phyloP scores from a whole-genome alignment of 1,139 yeast genomes.

The Taphrina betulina region DNA sequence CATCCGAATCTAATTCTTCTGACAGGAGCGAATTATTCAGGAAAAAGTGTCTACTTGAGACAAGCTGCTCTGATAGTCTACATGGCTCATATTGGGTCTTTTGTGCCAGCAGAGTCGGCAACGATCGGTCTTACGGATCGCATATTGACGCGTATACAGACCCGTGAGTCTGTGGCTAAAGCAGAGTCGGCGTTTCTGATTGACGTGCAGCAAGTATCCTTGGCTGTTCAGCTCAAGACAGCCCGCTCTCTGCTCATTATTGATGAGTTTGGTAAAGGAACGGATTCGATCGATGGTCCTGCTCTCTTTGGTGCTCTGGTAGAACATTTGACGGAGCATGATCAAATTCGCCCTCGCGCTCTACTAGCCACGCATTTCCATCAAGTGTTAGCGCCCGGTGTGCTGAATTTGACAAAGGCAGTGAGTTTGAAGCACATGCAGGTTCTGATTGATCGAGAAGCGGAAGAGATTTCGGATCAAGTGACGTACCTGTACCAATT shows the following conservation, averaged over 20 bases:
- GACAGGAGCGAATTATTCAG: conserved; percentile 99
- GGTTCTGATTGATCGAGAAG: conserved; percentile 36
- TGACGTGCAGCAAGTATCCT: conserved; percentile 94
- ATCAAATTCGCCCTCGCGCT: conserved; percentile 41
- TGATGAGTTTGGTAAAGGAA: conserved; percentile 95
- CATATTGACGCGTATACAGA: conserved; percentile 75
- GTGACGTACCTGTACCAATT: conserved; percentile 39
- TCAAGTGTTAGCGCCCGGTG: conserved; percentile 39
- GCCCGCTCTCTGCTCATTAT: conserved; percentile 80
- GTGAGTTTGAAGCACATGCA: conserved; percentile 39
- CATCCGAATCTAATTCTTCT: conserved; percentile 71
- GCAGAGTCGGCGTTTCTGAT: conserved; percentile 73
- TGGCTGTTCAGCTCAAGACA: conserved; percentile 83
- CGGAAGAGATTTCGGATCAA: conserved; percentile 9
- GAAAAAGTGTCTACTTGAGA: conserved; percentile 90
- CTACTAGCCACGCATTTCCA: conserved; percentile 49
- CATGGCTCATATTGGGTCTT: conserved; percentile 73
- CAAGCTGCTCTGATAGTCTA: conserved; percentile 86
- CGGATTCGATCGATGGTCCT: conserved; percentile 66
- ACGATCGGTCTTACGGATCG: conserved; percentile 85
- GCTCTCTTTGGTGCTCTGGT: conserved; percentile 49
- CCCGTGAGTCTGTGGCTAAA: conserved; percentile 50
- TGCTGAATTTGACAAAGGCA: background rate
- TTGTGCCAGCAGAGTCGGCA: conserved; percentile 73
- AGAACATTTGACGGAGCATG: conserved; percentile 42